Base-by-base conservation (phyloP, 2,329 filamentous ascomycete genomes). In the Graphilbum sp. region DNA sequence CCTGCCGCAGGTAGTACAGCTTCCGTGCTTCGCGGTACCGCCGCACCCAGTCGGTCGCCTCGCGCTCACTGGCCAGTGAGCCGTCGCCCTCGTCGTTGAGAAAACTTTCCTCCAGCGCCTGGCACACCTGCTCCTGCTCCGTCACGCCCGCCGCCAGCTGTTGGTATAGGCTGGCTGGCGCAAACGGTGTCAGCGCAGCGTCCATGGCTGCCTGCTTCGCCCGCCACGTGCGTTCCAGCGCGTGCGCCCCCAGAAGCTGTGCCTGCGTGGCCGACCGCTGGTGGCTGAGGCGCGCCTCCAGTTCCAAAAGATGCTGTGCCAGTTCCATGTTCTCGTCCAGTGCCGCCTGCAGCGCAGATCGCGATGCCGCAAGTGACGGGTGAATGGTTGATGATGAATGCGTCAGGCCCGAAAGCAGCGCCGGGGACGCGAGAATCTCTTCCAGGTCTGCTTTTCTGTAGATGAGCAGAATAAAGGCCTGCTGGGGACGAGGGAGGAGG, bases 161-260 rank as follows among this genome's bases (percentile, higher is more conserved):
- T 57, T 87, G 81, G 53, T 96, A 95, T 50, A 96, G 63, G 32
- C 82, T 79, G 32, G 84, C 80, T 0, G 88, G 86, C 20, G 83
- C 82, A 60, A 93, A 96, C 1, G 83, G 82, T 27, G 75, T 73
- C 43, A 96, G 63, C 7, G 83, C 85, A 37, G 74, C 67, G 54
- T 96, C 90, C 71, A 94, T 90, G 49, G 90, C 85, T 1, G 73
- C 67, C 56, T 96, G 84, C 56, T 90, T 92, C 47, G 81, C 73
- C 39, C 79, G 75, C 83, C 90, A 96, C 51, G 88, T 79, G n/a
- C 87, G 74, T 60, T 96, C 90, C 15, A 95, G 71, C 2, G 83
- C 82, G 50, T 88, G 82, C 18, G 90, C 74, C 11, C 83, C 71
- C 1, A 96, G 68, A 0, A 96, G 72, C 42, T 87, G 79, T 4